These are phyloP conservation scores for Collybia nuda DNA, from an alignment of 768 basidiomycete genomes.

Conservation along the genomic window DNA sequence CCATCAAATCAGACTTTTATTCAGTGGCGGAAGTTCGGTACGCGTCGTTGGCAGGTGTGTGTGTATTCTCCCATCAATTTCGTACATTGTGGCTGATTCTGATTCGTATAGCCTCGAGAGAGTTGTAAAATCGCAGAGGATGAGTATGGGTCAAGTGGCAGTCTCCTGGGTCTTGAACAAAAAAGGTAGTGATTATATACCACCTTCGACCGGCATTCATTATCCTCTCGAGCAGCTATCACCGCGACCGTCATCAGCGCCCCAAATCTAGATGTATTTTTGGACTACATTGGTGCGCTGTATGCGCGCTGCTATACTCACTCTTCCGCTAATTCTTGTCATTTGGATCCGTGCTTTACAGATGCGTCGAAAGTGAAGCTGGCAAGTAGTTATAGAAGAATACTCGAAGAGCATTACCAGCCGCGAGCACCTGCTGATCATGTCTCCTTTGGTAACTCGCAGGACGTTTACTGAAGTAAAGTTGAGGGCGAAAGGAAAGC, in stretches of 20 bases:
- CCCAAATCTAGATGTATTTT: neutral
- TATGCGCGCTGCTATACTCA: neutral
- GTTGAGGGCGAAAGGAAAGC: neutral
- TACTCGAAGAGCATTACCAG: constrained; percentile 3
- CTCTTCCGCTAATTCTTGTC: neutral
- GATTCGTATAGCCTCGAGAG: constrained; percentile 35
- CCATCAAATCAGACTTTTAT: constrained; percentile 17
- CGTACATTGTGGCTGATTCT: neutral
- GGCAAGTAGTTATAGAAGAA: neutral
- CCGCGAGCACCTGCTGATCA: neutral
- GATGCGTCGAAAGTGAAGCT: constrained; percentile 1
- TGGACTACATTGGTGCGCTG: neutral
- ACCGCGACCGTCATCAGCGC: neutral
- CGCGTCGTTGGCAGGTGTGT: constrained; percentile 38
- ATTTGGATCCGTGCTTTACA: neutral
- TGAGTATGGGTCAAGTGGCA: constrained; percentile 47
- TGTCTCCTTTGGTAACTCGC: neutral
- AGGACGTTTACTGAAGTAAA: neutral
- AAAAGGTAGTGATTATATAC: constrained; percentile 17
- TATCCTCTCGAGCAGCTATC: neutral
- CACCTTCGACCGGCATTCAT: neutral
- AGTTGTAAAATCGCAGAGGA: constrained; percentile 40
- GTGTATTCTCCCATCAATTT: neutral
- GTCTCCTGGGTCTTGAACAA: constrained; percentile 44
- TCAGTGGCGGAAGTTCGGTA: constrained; percentile 16